These are phyloP conservation scores for Trichoderma guizhouense DNA, from an alignment of 2,329 filamentous ascomycete species.

Conservation along the genomic window DNA sequence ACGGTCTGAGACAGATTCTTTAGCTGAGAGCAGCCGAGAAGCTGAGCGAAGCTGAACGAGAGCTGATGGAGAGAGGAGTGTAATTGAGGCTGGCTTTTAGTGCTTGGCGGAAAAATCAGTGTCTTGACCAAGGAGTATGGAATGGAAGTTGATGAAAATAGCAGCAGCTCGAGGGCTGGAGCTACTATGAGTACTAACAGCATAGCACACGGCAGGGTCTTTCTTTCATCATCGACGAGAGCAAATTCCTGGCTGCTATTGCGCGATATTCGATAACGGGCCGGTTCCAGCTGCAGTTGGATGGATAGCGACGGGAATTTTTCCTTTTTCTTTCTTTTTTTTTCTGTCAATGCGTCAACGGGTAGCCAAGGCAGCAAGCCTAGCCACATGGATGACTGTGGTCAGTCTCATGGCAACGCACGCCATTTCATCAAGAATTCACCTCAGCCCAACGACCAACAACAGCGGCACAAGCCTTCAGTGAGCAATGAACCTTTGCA, in stretches of 20 bases:
- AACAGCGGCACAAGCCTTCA: not conserved
- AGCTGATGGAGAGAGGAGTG: not conserved
- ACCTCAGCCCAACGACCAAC: not conserved
- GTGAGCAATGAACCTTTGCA: not conserved
- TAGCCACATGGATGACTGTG: not conserved
- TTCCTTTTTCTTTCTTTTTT: no score
- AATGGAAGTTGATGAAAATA: not conserved
- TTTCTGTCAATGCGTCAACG: not conserved
- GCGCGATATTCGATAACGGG: not conserved
- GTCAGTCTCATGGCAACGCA: not conserved
- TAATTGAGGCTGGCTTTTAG: not conserved
- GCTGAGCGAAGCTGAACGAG: not conserved
- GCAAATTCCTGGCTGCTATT: not conserved
- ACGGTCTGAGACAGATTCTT: constrained; percentile 2
- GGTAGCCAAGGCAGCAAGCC: not conserved
- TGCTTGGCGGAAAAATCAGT: not conserved
- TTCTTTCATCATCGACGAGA: not conserved
- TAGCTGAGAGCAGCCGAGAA: not conserved
- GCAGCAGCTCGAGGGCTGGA: no score
- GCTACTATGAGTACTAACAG: no score
- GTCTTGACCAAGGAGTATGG: not conserved
- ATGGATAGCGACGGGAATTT: not conserved
- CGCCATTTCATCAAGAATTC: not conserved
- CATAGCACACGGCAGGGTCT: not conserved
- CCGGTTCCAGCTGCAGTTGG: not conserved